Percentiles rank a stretch among this genome's conserved stretches.
Evolutionary conservation across 805 yeast genomes (phyloP).

Genomic region (Metschnikowia santaceciliae): DNA sequence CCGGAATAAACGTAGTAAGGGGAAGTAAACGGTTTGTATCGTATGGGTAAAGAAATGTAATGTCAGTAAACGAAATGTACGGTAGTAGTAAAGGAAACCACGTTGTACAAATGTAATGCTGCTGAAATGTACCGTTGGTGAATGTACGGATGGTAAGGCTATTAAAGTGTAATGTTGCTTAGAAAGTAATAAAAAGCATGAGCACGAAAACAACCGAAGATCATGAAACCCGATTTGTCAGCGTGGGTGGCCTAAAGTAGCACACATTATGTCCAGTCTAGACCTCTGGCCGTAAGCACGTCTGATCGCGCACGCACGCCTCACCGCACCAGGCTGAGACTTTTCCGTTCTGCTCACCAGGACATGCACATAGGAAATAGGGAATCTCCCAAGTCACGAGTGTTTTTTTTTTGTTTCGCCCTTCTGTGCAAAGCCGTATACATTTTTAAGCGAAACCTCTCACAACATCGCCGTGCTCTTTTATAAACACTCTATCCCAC

Average conservation of each 20-base stretch:
- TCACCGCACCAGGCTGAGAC: background rate
- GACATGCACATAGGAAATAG: constrained; percentile 1
- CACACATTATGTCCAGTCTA: background rate
- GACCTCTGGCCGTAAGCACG: background rate
- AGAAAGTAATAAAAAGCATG: too few species aligned
- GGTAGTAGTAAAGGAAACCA: too few species aligned
- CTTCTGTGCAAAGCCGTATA: background rate
- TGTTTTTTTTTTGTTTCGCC: constrained; percentile 1
- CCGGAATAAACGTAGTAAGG: too few species aligned
- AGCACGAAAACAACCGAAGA: too few species aligned
- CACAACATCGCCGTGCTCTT: background rate
- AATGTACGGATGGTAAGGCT: too few species aligned
- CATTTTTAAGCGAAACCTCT: constrained; percentile 1
- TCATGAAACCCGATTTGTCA: background rate
- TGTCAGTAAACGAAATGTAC: too few species aligned
- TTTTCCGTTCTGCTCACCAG: background rate
- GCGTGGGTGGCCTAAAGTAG: too few species aligned
- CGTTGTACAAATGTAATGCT: too few species aligned
- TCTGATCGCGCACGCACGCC: background rate
- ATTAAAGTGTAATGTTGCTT: too few species aligned
- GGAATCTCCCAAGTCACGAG: constrained; percentile 1
- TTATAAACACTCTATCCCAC: background rate
- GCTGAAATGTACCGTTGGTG: too few species aligned
- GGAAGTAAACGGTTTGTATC: too few species aligned
- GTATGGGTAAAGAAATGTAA: too few species aligned